phyloP scores from a whole-genome alignment of 495 filamentous ascomycete species.

The Penicillium lagena region DNA sequence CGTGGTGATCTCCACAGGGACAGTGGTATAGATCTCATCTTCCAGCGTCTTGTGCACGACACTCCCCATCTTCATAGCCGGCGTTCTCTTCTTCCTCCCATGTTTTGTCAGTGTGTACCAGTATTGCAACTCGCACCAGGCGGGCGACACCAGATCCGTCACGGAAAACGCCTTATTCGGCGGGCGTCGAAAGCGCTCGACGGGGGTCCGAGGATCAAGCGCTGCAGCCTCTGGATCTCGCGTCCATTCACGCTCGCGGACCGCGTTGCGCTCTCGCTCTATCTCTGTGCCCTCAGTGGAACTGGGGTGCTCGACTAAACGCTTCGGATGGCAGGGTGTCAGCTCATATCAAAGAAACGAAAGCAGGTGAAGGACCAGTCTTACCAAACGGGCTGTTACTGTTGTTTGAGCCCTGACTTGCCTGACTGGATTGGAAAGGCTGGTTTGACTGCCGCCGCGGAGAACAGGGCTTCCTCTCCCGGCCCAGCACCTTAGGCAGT shows the following conservation, averaged over 20 bases:
- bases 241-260: slow-evolving; percentile 23
- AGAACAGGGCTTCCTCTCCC: slow-evolving; percentile 24
- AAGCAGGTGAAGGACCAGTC: background rate
- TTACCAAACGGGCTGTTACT: slow-evolving; percentile 27
- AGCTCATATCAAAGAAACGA: slow-evolving; percentile 24
- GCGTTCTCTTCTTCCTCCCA: slow-evolving; percentile 66
- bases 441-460: slow-evolving; percentile 25
- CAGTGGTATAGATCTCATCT: slow-evolving; percentile 71
- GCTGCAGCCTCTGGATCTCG: slow-evolving; percentile 8
- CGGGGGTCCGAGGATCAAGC: slow-evolving; percentile 46
- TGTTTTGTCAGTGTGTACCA: slow-evolving; percentile 74
- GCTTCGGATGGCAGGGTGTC: slow-evolving; percentile 51
- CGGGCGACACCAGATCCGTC: slow-evolving; percentile 77
- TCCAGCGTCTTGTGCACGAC: slow-evolving; percentile 77
- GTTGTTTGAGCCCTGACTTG: slow-evolving; percentile 26
- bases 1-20: slow-evolving; percentile 62
- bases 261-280: slow-evolving; percentile 28
- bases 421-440: slow-evolving; percentile 2
- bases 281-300: slow-evolving; percentile 38
- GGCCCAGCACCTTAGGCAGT: slow-evolving; percentile 36
- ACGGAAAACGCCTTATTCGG: slow-evolving; percentile 82
- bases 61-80: slow-evolving; percentile 77
- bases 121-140: slow-evolving; percentile 96
- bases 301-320: slow-evolving; percentile 54
- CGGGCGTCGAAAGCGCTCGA: slow-evolving; percentile 71